Evolutionary conservation across 257 asterid genomes (phyloP).

Genomic region (Echium plantagineum): DNA sequence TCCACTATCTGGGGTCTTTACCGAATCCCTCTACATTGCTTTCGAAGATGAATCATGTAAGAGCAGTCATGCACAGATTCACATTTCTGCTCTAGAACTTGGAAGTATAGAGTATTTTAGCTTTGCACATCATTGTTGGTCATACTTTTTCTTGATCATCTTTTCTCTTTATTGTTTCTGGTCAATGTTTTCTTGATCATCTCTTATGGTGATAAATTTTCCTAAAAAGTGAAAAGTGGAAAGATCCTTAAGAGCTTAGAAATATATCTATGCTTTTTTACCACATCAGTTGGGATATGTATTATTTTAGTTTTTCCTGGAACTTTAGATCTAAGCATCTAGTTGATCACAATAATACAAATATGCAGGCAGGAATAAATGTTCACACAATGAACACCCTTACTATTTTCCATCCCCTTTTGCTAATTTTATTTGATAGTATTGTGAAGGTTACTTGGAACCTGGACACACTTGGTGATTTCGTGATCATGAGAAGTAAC

Average conservation of each 20-base stretch:
- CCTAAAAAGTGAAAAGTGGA: neutral
- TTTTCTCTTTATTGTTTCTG: no score
- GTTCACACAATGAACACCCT: neutral
- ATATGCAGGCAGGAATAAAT: neutral
- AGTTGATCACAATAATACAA: no score
- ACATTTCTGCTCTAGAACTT: no score
- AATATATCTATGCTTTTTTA: neutral
- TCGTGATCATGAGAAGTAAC: constrained; percentile 96
- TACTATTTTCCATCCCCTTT: constrained; percentile 2
- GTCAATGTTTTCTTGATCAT: no score
- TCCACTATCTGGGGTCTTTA: neutral
- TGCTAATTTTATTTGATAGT: constrained; percentile 47
- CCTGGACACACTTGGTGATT: constrained; percentile 88
- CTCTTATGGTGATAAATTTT: neutral
- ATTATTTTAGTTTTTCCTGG: constrained; percentile 4
- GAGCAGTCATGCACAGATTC: no score
- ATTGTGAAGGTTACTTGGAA: constrained; percentile 78
- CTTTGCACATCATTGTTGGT: no score
- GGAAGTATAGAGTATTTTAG: no score
- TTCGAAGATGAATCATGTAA: neutral
- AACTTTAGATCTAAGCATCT: neutral
- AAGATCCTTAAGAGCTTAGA: neutral
- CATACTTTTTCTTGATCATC: no score
- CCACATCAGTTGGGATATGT: neutral
- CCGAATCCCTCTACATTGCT: neutral